These are phyloP conservation scores for Alternaria tenuissima DNA, from an alignment of 2,329 filamentous ascomycete species.

Conservation along the genomic window DNA sequence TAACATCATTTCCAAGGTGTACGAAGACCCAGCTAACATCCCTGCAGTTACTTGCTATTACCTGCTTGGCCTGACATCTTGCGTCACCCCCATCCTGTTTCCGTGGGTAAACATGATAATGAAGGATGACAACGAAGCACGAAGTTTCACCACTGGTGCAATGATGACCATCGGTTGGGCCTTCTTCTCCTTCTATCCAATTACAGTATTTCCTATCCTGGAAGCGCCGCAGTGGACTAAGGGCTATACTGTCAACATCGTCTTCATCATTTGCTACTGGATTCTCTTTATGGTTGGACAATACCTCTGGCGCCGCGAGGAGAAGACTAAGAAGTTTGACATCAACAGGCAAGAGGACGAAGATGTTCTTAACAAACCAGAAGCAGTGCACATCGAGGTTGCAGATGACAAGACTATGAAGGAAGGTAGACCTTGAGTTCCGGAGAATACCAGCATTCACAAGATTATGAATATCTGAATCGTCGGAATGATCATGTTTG, in stretches of 20 bases:
- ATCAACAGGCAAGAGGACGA: conserved; percentile 15
- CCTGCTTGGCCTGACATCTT: conserved; percentile 34
- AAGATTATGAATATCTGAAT: not conserved
- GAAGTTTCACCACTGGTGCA: conserved; percentile 43
- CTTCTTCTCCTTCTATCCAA: conserved; percentile 40
- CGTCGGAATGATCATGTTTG: not conserved
- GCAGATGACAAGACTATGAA: not conserved
- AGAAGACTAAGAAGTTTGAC: conserved; percentile 29
- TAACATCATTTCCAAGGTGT: not conserved
- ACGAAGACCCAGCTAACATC: conserved; percentile 5
- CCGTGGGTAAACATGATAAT: conserved; percentile 39
- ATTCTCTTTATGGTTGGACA: conserved; percentile 45
- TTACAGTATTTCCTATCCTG: conserved; percentile 40
- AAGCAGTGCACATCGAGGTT: not conserved
- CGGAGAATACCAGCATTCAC: not conserved
- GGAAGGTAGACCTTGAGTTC: not conserved
- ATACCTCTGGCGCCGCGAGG: conserved; percentile 42
- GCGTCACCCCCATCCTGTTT: conserved; percentile 37
- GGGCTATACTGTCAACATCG: conserved; percentile 36
- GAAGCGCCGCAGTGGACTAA: conserved; percentile 42
- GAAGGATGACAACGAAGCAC: conserved; percentile 54
- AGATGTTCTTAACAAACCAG: conserved; percentile 11
- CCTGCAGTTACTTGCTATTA: conserved; percentile 33
- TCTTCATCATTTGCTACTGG: conserved; percentile 39
- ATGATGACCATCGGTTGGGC: conserved; percentile 49